A percentile compares a stretch with the other conserved stretches of the same genome.
Conservation (phyloP, 140 eudicot species). For the Stevia rebaudiana region DNA sequence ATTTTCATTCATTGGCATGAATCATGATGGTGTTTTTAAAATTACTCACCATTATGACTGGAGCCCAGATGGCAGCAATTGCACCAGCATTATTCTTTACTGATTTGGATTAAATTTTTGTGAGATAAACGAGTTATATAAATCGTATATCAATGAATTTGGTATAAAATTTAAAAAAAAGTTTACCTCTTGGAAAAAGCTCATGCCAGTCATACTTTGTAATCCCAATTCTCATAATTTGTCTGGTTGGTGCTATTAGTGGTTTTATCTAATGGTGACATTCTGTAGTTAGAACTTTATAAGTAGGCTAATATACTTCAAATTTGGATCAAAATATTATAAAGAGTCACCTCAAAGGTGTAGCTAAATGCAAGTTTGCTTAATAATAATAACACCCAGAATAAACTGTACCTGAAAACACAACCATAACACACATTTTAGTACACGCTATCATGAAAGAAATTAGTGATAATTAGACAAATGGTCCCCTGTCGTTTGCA, state of each 20-base stretch:
- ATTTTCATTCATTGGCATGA: background rate
- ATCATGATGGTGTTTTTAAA: constrained; percentile 10
- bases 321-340: background rate
- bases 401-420: constrained; percentile 68
- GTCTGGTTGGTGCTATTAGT: constrained; percentile 79
- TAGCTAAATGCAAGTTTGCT: constrained; percentile 90
- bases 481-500: no score
- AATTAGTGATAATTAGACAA: no score
- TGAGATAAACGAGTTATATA: constrained; percentile 27
- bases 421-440: constrained; percentile 9
- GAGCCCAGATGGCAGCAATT: constrained; percentile 89
- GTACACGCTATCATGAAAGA: background rate
- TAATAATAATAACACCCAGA: constrained; percentile 72
- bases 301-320: background rate
- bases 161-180: background rate
- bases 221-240: constrained; percentile 67
- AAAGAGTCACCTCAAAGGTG: constrained; percentile 61
- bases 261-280: constrained; percentile 77
- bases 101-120: constrained; percentile 27
- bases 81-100: constrained; percentile 94
- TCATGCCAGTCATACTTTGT: constrained; percentile 81
- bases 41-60: constrained; percentile 74
- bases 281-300: constrained; percentile 12
- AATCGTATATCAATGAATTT: background rate
- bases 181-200: constrained; percentile 75